Base-by-base conservation (phyloP, 2,329 filamentous ascomycete species). In the Celoporthe dispersa region DNA sequence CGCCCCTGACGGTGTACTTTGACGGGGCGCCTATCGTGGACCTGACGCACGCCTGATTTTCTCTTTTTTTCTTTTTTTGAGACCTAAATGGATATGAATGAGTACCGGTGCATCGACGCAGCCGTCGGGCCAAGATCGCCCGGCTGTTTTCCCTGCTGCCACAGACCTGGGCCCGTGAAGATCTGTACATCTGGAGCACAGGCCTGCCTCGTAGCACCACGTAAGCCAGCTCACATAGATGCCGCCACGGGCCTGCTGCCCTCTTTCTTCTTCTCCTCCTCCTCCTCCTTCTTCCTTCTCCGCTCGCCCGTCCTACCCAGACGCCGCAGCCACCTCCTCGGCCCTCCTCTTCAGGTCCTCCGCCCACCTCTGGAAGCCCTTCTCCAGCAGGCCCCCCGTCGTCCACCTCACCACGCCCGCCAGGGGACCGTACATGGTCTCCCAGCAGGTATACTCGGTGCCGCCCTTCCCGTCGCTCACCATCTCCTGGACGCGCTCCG, bases 401-500 rank as follows among this genome's bases (percentile, higher is more conserved):
- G 76, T 73, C 37, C 73, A 55, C 74, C 75, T 79, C 22, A 84
- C 76, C 16, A 79, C 75, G 4, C 76, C 75, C 12, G 77, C 79
- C 69, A 84, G 51, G 7, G 77, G 64, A 0, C 83, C 82, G 53
- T 80, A 80, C 73, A 83, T 84, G n/a, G 83, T 84, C 78, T 85
- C 82, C 79, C 79, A 84, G 75, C 79, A 81, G 16, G 70, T 74
- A 73, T 84, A 85, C 71, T 80, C 79, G 28, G 79, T 82, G 19
- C 76, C 78, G 25, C 74, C 76, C 6, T 74, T 74, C 12, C 70
- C 74, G 39, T 76, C 75, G 55, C 76, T 77, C 41, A 81, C 73
- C 69, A 84, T 79, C 74, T 85, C 83, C 75, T 84, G 83, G 19
- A 83, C 79, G 62, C 82, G 76, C 77, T 84, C 82, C 5, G 75